Conservation (phyloP, 305 asterid species). For the Rubia occidens region DNA sequence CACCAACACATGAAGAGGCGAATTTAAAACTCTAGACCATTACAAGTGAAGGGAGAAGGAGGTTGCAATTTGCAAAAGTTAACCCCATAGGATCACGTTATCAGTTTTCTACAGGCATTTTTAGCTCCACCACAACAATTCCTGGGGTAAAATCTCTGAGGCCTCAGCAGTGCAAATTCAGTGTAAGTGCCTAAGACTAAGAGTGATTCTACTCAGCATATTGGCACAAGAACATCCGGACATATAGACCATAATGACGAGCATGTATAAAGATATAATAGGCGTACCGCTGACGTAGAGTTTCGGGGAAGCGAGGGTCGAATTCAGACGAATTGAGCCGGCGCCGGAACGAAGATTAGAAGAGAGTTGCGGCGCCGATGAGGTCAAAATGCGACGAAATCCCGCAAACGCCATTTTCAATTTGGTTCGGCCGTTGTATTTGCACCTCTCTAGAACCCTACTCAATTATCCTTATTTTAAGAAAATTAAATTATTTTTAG, state of each 20-base stretch:
- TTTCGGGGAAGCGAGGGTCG: constrained; percentile 73
- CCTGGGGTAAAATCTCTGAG: not conserved
- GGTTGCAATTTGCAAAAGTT: no score
- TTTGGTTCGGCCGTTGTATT: not conserved
- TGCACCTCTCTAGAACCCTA: constrained; percentile 15
- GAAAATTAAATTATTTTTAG: no score
- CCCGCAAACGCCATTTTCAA: constrained; percentile 55
- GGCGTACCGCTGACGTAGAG: constrained; percentile 78
- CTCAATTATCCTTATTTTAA: no score
- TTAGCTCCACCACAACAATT: not conserved
- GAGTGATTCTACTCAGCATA: not conserved
- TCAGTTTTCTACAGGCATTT: not conserved
- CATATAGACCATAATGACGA: not conserved
- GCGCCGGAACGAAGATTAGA: constrained; percentile 36
- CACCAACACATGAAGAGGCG: no score
- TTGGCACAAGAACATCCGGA: not conserved
- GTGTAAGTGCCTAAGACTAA: not conserved
- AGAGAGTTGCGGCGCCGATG: constrained; percentile 39
- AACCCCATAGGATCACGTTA: not conserved
- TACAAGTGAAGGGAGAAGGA: no score
- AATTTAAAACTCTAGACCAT: no score
- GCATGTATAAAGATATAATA: not conserved
- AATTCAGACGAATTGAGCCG: constrained; percentile 63
- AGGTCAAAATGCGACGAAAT: constrained; percentile 48
- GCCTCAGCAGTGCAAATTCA: not conserved